Evolutionary conservation across 176 grass and related monocot genomes (phyloP).

Genomic region (Oryza brachyantha): DNA sequence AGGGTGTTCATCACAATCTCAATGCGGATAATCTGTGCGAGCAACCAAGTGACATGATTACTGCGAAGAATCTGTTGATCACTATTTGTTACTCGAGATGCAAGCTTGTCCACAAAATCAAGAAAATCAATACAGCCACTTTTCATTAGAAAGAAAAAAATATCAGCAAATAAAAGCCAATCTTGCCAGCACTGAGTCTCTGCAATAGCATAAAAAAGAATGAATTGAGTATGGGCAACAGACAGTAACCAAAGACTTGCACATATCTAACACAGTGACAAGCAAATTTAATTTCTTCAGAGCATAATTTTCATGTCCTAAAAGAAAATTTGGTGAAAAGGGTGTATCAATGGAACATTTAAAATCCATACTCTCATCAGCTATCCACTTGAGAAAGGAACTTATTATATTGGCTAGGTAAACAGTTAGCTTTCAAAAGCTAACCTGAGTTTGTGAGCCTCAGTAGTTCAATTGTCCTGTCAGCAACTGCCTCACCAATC

Average conservation of each 20-base stretch:
- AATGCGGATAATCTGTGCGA: constrained; percentile 93
- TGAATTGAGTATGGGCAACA: constrained; percentile 39
- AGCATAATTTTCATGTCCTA: neutral
- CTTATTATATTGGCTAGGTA: constrained; percentile 6
- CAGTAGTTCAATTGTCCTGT: constrained; percentile 84
- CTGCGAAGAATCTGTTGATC: constrained; percentile 86
- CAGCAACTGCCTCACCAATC: constrained; percentile 96
- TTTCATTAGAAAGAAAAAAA: constrained; percentile 99
- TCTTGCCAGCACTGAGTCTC: constrained; percentile 93
- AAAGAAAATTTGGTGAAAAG: constrained; percentile 2
- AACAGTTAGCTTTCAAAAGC: constrained; percentile 33
- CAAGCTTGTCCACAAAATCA: constrained; percentile 93
- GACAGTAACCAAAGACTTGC: constrained; percentile 9
- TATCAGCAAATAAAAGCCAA: constrained; percentile 95
- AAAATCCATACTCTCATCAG: neutral
- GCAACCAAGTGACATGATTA: constrained; percentile 97
- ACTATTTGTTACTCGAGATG: constrained; percentile 63
- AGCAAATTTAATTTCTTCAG: constrained; percentile 11
- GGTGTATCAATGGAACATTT: neutral
- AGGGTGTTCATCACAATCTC: constrained; percentile 88
- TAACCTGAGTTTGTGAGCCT: constrained; percentile 85
- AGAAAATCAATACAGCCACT: constrained; percentile 98
- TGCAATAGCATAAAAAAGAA: constrained; percentile 41
- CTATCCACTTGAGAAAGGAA: constrained; percentile 15
- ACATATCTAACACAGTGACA: neutral